Base-by-base conservation (phyloP, 2,329 filamentous ascomycete species). In the Fusarium armeniacum region DNA sequence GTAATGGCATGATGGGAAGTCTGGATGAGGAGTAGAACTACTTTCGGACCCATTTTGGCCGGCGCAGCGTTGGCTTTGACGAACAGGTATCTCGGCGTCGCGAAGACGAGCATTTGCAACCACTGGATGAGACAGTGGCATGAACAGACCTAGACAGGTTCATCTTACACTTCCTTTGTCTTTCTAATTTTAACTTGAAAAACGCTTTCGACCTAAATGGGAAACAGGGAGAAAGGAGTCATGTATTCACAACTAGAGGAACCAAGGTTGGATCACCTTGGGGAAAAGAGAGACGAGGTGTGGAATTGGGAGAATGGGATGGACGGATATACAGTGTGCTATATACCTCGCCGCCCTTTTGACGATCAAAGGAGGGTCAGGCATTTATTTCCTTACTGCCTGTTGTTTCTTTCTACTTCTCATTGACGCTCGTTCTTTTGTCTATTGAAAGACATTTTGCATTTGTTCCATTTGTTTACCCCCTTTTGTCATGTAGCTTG, bases 1-100 rank as follows among this genome's bases (percentile, higher is more conserved):
- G 78, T 50, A 83, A 78, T 65, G 83, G 79, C 30, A 75, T 81
- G 64, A 87, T 88, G 86, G 82, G 82, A 55, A 85, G 85, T 69
- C 76, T 89, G 66, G 83, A 87, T 57, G 86, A 89, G 76, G 86
- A 88, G 78, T 86, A 82, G 81, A 69, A 76, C 69, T 75, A 73
- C 75, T 76, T 78, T 65, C 75, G 73, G 71, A 69, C 72, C 64
- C 75, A 77, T 73, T 76, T 77, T 73, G 65, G 70, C 55, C 67
- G 65, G 60, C 70, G 69, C 62, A 59, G 71, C 49, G 67, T 76
- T 52, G 68, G 59, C 24, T 75, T 76, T 63, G 65, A 73, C 26
- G 54, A 65, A 13, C 58, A 38, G 53, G 61, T 32, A n/a, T 50
- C 52, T 32, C 60, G 43, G 41, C 51, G 54, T 36, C 59, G 57